A percentile compares a stretch with the other conserved stretches of the same genome.
These are phyloP conservation scores for Castanospermum australe DNA, from an alignment of 306 rosid species.

Conservation along the genomic window DNA sequence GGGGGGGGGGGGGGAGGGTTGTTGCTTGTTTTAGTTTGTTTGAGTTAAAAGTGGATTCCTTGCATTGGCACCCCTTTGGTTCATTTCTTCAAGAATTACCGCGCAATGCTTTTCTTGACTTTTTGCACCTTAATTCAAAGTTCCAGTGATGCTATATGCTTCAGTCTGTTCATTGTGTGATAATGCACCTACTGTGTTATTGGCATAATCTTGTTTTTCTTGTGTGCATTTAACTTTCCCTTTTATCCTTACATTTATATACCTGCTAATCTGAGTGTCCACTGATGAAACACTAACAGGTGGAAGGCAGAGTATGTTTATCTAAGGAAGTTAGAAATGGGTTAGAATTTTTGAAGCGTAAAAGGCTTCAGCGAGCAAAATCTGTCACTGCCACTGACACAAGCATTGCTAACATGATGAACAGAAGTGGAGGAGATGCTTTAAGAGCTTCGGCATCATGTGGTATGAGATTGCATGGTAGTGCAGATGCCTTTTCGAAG, in stretches of 20 bases:
- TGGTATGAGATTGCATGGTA: conserved; percentile 66
- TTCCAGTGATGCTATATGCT: conserved; percentile 7
- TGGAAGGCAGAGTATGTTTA: conserved; percentile 76
- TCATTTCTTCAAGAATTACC: background rate
- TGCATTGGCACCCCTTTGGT: background rate
- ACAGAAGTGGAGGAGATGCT: conserved; percentile 96
- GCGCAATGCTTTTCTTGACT: background rate
- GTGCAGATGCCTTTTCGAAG: conserved; percentile 55
- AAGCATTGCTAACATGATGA: conserved; percentile 51
- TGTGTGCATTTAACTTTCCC: background rate
- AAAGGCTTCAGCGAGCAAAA: conserved; percentile 77
- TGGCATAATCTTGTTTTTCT: background rate
- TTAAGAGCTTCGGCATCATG: conserved; percentile 69
- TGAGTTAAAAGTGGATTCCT: conserved; percentile 1
- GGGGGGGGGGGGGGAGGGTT: background rate
- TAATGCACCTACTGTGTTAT: background rate
- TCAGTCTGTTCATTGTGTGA: background rate
- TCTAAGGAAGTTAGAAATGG: conserved; percentile 78
- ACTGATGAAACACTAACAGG: conserved; percentile 46
- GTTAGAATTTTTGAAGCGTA: conserved; percentile 68
- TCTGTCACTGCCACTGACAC: conserved; percentile 44
- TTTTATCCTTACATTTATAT: background rate
- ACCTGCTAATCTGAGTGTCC: background rate
- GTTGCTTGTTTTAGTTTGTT: background rate
- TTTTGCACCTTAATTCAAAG: background rate